These are phyloP conservation scores for Blastocladiella emersonii DNA, from an alignment of 371 early-diverging fungal species.

Conservation along the genomic window DNA sequence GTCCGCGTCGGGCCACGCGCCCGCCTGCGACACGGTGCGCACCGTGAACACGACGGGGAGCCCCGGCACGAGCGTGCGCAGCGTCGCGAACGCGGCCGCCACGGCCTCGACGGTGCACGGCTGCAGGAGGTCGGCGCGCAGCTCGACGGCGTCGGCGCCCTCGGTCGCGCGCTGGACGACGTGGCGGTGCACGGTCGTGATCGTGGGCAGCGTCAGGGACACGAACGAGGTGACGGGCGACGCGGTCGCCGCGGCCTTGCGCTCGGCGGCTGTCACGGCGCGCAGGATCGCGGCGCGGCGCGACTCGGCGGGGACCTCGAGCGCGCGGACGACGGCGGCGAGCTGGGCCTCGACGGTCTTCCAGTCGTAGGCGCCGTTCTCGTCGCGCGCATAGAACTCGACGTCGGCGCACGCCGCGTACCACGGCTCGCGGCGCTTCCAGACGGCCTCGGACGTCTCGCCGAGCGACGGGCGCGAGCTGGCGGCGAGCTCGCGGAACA, in stretches of 20 bases:
- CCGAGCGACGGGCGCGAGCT: slow-evolving; percentile 69
- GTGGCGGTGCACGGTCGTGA: slow-evolving; percentile 28
- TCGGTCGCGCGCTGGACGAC: slow-evolving; percentile 42
- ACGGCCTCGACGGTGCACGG: slow-evolving; percentile 45
- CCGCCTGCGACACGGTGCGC: slow-evolving; percentile 74
- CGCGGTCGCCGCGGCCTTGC: slow-evolving; percentile 9
- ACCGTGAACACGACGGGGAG: slow-evolving; percentile 90
- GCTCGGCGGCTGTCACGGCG: not conserved
- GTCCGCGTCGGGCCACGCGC: slow-evolving; percentile 59
- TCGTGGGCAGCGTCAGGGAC: slow-evolving; percentile 66
- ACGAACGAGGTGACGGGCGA: slow-evolving; percentile 54
- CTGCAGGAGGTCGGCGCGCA: slow-evolving; percentile 76
- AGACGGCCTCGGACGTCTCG: slow-evolving; percentile 67
- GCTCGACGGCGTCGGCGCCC: slow-evolving; percentile 80
- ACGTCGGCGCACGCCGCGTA: slow-evolving; percentile 64
- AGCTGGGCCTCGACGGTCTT: slow-evolving; percentile 12
- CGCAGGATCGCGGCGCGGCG: not conserved
- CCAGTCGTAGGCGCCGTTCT: not conserved
- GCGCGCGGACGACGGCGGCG: slow-evolving; percentile 16
- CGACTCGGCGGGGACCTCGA: not conserved
- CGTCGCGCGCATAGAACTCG: slow-evolving; percentile 50
- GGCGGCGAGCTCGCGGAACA: slow-evolving; percentile 66
- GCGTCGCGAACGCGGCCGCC: slow-evolving; percentile 18
- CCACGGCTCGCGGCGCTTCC: slow-evolving; percentile 57
- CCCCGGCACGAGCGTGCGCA: slow-evolving; percentile 47